Percentiles rank a stretch among this genome's conserved stretches.
Conservation (phyloP, 768 basidiomycete genomes). For the Mycena capillaripes region DNA sequence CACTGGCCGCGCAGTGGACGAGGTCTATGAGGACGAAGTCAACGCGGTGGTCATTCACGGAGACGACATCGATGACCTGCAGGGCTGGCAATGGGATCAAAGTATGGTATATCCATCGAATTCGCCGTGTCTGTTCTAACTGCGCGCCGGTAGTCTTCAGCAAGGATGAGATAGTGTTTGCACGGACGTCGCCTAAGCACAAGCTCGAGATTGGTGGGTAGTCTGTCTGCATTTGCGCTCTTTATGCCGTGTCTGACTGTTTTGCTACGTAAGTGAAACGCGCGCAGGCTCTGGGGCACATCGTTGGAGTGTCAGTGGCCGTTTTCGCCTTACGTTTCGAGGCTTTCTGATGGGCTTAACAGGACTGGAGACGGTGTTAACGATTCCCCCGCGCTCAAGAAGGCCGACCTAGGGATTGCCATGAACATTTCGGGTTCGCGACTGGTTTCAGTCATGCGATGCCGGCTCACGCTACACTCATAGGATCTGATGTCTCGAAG, state of each 20-base stretch:
- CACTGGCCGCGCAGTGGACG: slow-evolving; percentile 66
- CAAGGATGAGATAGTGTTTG: slow-evolving; percentile 80
- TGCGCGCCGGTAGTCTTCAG: slow-evolving; percentile 62
- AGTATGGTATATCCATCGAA: slow-evolving; percentile 47
- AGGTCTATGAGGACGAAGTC: slow-evolving; percentile 79
- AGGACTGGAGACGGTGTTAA: slow-evolving; percentile 83
- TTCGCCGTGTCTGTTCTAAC: background rate
- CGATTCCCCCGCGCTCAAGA: slow-evolving; percentile 79
- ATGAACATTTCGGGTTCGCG: slow-evolving; percentile 75
- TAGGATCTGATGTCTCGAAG: slow-evolving; percentile 77
- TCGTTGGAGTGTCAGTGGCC: slow-evolving; percentile 75
- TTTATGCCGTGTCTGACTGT: slow-evolving; percentile 9
- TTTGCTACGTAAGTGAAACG: slow-evolving; percentile 73
- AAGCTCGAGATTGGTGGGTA: slow-evolving; percentile 78
- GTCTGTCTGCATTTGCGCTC: background rate
- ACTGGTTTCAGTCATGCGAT: background rate
- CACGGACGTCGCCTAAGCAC: slow-evolving; percentile 79
- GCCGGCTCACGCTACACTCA: background rate
- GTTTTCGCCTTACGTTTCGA: background rate
- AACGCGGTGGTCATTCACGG: slow-evolving; percentile 77
- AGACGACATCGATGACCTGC: slow-evolving; percentile 74
- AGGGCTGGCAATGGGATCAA: slow-evolving; percentile 84
- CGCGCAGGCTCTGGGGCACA: slow-evolving; percentile 78
- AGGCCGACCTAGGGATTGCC: slow-evolving; percentile 80
- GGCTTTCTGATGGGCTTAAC: slow-evolving; percentile 19